phyloP scores from a whole-genome alignment of 176 grass and related monocot species.

The Alopecurus myosuroides region DNA sequence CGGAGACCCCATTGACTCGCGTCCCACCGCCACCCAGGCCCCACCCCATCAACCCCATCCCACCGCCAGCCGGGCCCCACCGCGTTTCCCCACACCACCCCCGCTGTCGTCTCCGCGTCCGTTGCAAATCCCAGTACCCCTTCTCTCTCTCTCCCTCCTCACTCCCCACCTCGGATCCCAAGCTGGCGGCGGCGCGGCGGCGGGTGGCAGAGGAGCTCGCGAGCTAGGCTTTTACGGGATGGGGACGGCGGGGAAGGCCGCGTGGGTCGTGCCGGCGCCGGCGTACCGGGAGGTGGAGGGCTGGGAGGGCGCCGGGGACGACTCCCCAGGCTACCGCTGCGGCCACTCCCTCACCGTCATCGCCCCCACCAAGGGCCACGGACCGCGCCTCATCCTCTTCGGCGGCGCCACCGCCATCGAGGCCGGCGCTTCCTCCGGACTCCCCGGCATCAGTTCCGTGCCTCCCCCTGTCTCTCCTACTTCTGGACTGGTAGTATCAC shows the following conservation, averaged over 20 bases:
- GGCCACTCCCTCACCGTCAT: conserved; percentile 78
- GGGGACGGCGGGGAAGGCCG: conserved; percentile 52
- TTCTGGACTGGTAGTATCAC: no score
- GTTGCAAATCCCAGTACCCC: conserved; percentile 2
- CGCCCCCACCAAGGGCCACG: conserved; percentile 77
- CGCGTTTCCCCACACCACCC: background rate
- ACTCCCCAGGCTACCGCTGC: conserved; percentile 76
- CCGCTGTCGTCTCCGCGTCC: conserved; percentile 9
- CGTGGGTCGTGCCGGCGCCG: conserved; percentile 77
- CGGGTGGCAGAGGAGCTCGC: background rate
- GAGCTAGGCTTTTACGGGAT: conserved; percentile 26
- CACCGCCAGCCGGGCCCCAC: conserved; percentile 19
- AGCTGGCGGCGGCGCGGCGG: background rate
- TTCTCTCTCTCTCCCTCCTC: background rate
- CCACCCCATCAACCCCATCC: background rate
- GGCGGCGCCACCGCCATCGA: conserved; percentile 95
- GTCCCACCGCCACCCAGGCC: background rate
- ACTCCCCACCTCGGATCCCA: conserved; percentile 31
- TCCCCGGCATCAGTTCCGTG: conserved; percentile 83
- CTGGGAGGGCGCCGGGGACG: conserved; percentile 59
- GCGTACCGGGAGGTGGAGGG: conserved; percentile 54
- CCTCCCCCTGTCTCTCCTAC: background rate
- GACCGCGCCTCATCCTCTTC: conserved; percentile 93
- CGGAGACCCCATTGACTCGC: background rate
- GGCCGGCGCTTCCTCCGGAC: conserved; percentile 48